These are phyloP conservation scores for Entoloma clypeatum DNA, from an alignment of 1,284 basidiomycete species.

Conservation along the genomic window DNA sequence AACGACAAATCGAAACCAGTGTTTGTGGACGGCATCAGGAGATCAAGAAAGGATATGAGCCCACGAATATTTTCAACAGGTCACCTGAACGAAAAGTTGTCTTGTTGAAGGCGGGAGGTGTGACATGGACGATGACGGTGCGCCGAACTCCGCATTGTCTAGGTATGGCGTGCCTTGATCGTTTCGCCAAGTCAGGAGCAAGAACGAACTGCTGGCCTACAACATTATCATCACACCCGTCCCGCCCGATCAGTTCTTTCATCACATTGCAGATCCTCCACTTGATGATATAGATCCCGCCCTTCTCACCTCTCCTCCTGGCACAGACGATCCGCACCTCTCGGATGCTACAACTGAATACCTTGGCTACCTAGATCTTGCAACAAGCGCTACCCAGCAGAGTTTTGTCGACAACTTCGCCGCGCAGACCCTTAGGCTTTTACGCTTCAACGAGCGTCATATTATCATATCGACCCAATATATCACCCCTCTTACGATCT, in stretches of 20 bases:
- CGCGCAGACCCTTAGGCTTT: slow-evolving; percentile 17
- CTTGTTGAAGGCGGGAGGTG: too few species aligned
- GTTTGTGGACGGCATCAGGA: too few species aligned
- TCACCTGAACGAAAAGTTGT: too few species aligned
- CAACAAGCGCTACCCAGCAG: slow-evolving; percentile 10
- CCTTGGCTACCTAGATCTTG: slow-evolving; percentile 10
- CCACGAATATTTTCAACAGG: too few species aligned
- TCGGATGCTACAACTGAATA: slow-evolving; percentile 10
- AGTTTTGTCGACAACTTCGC: slow-evolving; percentile 18
- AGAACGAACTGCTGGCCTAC: not conserved
- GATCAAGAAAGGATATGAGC: too few species aligned
- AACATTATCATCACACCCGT: not conserved
- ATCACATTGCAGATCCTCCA: slow-evolving; percentile 13
- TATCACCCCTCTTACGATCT: slow-evolving; percentile 19
- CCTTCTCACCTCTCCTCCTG: slow-evolving; percentile 13
- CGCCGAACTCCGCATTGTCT: too few species aligned
- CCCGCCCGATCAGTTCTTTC: not conserved
- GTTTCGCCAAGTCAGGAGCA: too few species aligned
- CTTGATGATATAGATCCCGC: slow-evolving; percentile 11
- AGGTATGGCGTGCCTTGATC: too few species aligned
- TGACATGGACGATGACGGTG: too few species aligned
- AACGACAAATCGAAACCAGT: too few species aligned
- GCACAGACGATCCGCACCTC: slow-evolving; percentile 6
- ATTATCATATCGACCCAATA: slow-evolving; percentile 12
- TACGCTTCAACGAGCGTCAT: slow-evolving; percentile 17